Base-by-base conservation (phyloP, 345 rosid species). In the Pseudoturritis turrita region DNA sequence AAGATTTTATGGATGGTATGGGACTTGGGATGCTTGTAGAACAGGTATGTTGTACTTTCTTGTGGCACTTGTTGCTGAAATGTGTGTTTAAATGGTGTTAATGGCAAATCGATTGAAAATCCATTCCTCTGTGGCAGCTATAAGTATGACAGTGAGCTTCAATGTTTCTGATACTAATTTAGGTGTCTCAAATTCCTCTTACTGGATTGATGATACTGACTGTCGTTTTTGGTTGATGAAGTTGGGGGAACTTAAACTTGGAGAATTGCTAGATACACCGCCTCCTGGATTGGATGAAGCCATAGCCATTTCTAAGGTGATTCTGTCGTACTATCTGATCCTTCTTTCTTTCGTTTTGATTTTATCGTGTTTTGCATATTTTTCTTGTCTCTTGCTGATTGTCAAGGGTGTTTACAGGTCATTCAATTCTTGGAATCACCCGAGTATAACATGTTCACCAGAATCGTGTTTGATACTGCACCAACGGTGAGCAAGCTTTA, bases 221-320 rank as follows among this genome's bases (percentile, higher is more conserved):
- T 67, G 4, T 36, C 14, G 23, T 6, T 18, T 44, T 62, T 43
- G 58, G 28, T 65, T 70, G 41, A 59, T 52, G 73, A 84, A 91
- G 99, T 74, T 95, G 74, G 97, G 97, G 31, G 99, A 95, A 68
- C 78, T 91, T 63, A 91, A 95, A 75, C 81, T 95, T 47, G 97
- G 99, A 77, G 99, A 87, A 72, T 81, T 95, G 71, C 87, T 91
- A 14, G 99, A 95, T 73, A 84, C 97, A 17, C 99, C 99, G n/a
- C 99, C 99, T 78, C 99, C 97, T 62, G 97, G 99, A 64, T 79
- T 95, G 73, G 96, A 95, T 86, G 99, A 95, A 89, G 97, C 97
- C 46, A 86, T 95, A 72, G 99, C 99, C 67, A 95, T 95, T 80
- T 86, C 99, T 60, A 95, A 91, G 83, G 97, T 91, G 63, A 6